Conservation (phyloP, 2,329 filamentous ascomycete genomes). For the Fusarium camptoceras region DNA sequence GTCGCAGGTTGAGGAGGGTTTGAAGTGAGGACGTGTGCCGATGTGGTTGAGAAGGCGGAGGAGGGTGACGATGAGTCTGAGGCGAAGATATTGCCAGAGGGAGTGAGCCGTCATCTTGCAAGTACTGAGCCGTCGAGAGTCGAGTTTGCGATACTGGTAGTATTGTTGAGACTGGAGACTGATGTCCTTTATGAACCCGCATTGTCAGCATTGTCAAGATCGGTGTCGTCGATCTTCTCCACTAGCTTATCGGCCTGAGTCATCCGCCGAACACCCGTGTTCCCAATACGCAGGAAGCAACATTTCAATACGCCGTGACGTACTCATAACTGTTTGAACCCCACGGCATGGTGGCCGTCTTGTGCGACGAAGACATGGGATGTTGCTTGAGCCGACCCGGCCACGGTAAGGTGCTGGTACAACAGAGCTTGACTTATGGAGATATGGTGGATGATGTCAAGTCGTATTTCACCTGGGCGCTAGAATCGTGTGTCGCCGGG, state of each 20-base stretch:
- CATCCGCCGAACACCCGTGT: not conserved
- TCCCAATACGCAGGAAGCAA: not conserved
- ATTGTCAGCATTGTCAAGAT: not conserved
- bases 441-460: too few species aligned
- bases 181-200: not conserved
- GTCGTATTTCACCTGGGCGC: too few species aligned
- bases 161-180: fast-evolving
- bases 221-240: not conserved
- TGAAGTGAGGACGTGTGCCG: slow-evolving; percentile 19
- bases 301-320: not conserved
- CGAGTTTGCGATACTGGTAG: not conserved
- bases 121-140: fast-evolving
- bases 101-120: slow-evolving; percentile 5
- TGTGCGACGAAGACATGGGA: not conserved
- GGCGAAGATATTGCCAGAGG: slow-evolving; percentile 26
- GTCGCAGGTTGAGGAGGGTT: slow-evolving; percentile 12
- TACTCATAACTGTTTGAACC: not conserved
- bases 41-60: slow-evolving; percentile 34
- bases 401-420: too few species aligned
- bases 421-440: too few species aligned
- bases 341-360: not conserved
- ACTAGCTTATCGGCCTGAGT: slow-evolving; percentile 18
- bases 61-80: slow-evolving; percentile 28
- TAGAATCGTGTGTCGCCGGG: too few species aligned
- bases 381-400: too few species aligned